Conservation (phyloP, 2,329 filamentous ascomycete species). For the Stylonectria norvegica region DNA sequence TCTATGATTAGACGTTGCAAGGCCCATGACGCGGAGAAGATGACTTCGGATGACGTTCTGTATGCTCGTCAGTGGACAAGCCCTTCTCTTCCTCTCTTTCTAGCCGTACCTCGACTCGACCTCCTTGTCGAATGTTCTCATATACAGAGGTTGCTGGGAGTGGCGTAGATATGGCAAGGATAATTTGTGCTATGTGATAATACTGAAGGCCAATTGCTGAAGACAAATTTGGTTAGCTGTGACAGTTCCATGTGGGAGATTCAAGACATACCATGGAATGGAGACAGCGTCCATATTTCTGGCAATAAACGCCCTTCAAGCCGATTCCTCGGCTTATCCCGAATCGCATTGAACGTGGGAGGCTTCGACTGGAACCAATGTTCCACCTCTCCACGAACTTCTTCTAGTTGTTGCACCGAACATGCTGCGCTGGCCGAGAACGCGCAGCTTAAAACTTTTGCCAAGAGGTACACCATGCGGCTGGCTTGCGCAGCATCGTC, state of each 20-base stretch:
- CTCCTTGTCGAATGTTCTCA: constrained; percentile 11
- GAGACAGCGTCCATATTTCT: constrained; percentile 11
- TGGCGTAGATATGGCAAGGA: constrained; percentile 10
- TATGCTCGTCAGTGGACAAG: background rate
- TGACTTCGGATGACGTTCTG: constrained; percentile 9
- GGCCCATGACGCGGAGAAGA: constrained; percentile 9
- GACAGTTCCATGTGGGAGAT: constrained; percentile 1
- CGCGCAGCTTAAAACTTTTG: constrained; percentile 7
- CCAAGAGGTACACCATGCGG: constrained; percentile 10
- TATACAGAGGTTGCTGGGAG: constrained; percentile 9
- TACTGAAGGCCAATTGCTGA: constrained; percentile 12
- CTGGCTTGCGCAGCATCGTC: constrained; percentile 15
- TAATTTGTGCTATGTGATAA: constrained; percentile 15
- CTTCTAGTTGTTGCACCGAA: constrained; percentile 4
- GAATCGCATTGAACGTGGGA: constrained; percentile 10
- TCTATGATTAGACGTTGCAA: constrained; percentile 8
- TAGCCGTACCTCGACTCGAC: constrained; percentile 8
- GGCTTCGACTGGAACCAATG: constrained; percentile 11
- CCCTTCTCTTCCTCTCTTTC: background rate
- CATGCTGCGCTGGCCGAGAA: constrained; percentile 5
- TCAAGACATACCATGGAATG: constrained; percentile 8
- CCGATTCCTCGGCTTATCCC: constrained; percentile 7
- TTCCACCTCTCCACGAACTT: constrained; percentile 4
- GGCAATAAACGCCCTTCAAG: constrained; percentile 8
- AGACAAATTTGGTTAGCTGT: too few species aligned